These are phyloP conservation scores for Colletotrichum sp. DNA, from an alignment of 2,329 filamentous ascomycete genomes.

Conservation along the genomic window DNA sequence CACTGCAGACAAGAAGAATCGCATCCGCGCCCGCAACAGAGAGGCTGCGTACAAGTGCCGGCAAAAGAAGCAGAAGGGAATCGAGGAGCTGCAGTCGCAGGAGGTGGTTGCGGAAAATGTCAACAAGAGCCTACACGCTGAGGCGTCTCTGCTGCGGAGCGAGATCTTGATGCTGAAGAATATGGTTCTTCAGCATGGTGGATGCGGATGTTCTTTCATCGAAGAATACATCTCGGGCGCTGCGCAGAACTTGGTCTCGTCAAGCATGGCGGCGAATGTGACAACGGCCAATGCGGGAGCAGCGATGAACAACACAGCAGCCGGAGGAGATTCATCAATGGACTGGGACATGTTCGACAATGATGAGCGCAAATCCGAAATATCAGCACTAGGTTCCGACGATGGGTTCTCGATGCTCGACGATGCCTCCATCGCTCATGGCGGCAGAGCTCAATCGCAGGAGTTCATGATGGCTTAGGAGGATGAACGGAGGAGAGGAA, in stretches of 20 bases:
- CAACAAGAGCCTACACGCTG: conserved; percentile 9
- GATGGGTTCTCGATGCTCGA: conserved; percentile 1
- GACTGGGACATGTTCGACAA: conserved; percentile 8
- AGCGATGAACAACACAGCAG: too few species aligned
- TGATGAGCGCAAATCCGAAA: not conserved
- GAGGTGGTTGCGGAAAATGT: conserved; percentile 23
- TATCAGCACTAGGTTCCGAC: not conserved
- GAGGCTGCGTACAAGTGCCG: conserved; percentile 24
- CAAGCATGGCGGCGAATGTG: not conserved
- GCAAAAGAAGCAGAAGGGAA: conserved; percentile 20
- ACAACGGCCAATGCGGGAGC: not conserved
- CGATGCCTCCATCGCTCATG: not conserved
- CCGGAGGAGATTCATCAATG: not conserved
- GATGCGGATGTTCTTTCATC: conserved; percentile 18
- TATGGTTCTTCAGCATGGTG: conserved; percentile 19
- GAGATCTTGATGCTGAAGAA: conserved; percentile 22
- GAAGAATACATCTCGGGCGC: conserved; percentile 20
- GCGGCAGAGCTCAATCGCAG: not conserved
- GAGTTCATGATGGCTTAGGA: not conserved
- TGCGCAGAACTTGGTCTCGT: conserved; percentile 7
- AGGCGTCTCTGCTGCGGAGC: conserved; percentile 2
- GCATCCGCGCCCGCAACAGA: conserved; percentile 18
- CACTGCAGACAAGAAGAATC: conserved; percentile 10
- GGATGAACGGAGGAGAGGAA: not conserved
- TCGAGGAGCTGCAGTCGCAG: conserved; percentile 18